Conservation (phyloP, 345 rosid genomes). For the Hibiscus mutabilis region DNA sequence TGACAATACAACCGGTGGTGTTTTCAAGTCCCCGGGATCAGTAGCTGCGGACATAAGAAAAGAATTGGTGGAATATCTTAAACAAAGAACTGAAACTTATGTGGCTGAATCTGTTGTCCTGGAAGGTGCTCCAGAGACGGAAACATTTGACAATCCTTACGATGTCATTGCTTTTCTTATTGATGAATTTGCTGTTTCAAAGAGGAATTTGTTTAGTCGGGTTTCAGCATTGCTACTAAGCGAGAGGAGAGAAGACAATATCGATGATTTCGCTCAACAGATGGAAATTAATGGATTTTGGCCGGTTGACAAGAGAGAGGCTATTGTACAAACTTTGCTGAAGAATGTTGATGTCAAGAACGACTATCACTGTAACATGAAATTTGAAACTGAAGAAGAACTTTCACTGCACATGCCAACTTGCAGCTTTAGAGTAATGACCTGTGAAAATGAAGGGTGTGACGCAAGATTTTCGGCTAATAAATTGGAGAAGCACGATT, state of each 20-base stretch:
- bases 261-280: slow-evolving; percentile 81
- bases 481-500: slow-evolving; percentile 60
- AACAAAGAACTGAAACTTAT: slow-evolving; percentile 59
- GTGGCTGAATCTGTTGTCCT: slow-evolving; percentile 64
- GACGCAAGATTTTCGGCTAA: slow-evolving; percentile 38
- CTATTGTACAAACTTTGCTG: slow-evolving; percentile 47
- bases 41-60: slow-evolving; percentile 75
- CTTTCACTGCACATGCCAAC: slow-evolving; percentile 35
- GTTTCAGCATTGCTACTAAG: slow-evolving; percentile 73
- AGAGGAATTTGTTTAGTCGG: slow-evolving; percentile 67
- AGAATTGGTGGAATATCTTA: slow-evolving; percentile 23
- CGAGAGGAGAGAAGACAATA: slow-evolving; percentile 78
- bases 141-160: slow-evolving; percentile 58
- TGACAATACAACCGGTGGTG: slow-evolving; percentile 73
- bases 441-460: slow-evolving; percentile 73
- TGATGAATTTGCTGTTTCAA: slow-evolving; percentile 66
- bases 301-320: slow-evolving; percentile 54
- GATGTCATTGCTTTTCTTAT: slow-evolving; percentile 61
- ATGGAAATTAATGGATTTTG: slow-evolving; percentile 84
- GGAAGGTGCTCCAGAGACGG: slow-evolving; percentile 41
- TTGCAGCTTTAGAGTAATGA: slow-evolving; percentile 60
- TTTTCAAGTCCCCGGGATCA: slow-evolving; percentile 65
- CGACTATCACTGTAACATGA: slow-evolving; percentile 55
- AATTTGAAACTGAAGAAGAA: slow-evolving; percentile 43
- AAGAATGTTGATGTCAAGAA: slow-evolving; percentile 73